Evolutionary conservation across 2,329 filamentous ascomycete genomes (phyloP).

Genomic region (Aureobasidium leucospermi): DNA sequence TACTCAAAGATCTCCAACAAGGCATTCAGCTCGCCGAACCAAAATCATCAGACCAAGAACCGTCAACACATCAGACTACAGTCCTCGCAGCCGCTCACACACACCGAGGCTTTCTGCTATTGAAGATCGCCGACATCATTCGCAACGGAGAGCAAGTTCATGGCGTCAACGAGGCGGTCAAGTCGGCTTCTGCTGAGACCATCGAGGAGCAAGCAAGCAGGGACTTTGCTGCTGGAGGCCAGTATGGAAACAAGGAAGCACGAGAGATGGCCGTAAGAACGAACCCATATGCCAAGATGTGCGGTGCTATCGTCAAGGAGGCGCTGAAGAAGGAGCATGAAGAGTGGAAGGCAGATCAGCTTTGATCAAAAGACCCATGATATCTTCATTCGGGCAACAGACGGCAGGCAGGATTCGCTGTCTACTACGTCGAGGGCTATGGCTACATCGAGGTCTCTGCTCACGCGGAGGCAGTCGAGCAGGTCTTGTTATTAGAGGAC

Average conservation of each 20-base stretch:
- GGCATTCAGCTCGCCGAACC: constrained; percentile 56
- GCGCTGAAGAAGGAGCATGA: constrained; percentile 49
- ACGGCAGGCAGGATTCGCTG: too few species aligned
- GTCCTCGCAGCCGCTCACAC: constrained; percentile 65
- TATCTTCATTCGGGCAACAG: too few species aligned
- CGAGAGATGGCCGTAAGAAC: constrained; percentile 52
- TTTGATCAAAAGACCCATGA: not conserved
- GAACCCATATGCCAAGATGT: constrained; percentile 57
- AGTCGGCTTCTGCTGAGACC: constrained; percentile 23
- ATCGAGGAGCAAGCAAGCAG: constrained; percentile 48
- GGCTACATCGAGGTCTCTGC: not conserved
- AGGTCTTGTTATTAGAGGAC: not conserved
- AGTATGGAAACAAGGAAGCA: constrained; percentile 51
- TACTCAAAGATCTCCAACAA: constrained; percentile 30
- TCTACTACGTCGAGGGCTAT: not conserved
- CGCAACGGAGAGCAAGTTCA: constrained; percentile 4
- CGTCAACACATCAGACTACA: constrained; percentile 57
- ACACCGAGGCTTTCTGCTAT: constrained; percentile 50
- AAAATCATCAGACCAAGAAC: constrained; percentile 37
- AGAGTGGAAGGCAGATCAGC: constrained; percentile 17
- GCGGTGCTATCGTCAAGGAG: constrained; percentile 54
- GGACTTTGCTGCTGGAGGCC: constrained; percentile 47
- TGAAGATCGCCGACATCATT: constrained; percentile 31
- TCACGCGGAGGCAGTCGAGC: not conserved
- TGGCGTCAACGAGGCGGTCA: constrained; percentile 6